Base-by-base conservation (phyloP, 768 basidiomycete genomes). In the Gelatoporia subvermispora region DNA sequence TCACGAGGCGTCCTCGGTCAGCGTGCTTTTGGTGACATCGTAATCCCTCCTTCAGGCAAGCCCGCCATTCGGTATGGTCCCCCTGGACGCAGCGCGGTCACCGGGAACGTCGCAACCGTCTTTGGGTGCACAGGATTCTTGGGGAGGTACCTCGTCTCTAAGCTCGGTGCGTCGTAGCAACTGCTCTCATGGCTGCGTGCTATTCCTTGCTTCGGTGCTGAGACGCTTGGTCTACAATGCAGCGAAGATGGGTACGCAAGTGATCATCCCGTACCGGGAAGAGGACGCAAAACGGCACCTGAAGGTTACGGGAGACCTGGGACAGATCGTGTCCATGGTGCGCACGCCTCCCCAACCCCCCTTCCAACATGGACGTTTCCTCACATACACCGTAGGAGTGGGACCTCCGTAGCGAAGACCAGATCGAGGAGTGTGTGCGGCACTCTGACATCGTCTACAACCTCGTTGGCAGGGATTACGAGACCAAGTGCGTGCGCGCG, bases 381-480 rank as follows among this genome's bases (percentile, higher is more conserved):
- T 28, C 24, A 11, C 21, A 31, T 42, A 35, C 41, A 41, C 21
- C 58, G 24, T 54, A 97, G 94, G 95, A 97, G 79, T 97, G 93
- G 92, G 93, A 97, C 63, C 76, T 95, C 41, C 79, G 92, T 49
- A 85, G 90, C 62, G 88, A 92, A 60, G 77, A 82, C 43, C 92
- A 94, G 62, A 96, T 94, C 58, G 89, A 82, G 35, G 95, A 97
- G 65, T 96, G 93, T 66, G 65, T 98, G 50, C 77, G 90, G 56
- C 93, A 96, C 68, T 97, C 95, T 17, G 92, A 98, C 65, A 88
- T 86, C 4, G 96, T 99, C 18, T 96, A 93, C 74, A 98, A 97
- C 70, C 85, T 97, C 49, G 85, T 89, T 43, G 93, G 95, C 17
- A 75, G 94, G 43, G 90, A 98, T 65, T 95, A 85, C 64, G 88